Conservation (phyloP, 1,139 yeast genomes). For the Candida dubliniensis region DNA sequence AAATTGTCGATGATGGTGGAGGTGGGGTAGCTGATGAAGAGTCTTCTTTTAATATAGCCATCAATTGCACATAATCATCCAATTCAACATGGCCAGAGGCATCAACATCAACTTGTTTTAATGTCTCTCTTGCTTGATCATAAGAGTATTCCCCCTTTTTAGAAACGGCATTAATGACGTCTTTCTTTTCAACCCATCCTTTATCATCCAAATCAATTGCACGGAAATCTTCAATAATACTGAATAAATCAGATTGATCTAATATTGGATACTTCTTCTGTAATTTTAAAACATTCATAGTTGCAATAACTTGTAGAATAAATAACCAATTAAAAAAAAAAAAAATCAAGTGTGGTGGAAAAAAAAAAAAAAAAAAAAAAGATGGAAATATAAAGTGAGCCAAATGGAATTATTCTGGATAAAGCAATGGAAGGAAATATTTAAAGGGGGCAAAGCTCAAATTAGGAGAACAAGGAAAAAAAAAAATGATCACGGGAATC, state of each 20-base stretch:
- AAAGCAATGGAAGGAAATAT: not conserved
- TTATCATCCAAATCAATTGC: conserved; percentile 83
- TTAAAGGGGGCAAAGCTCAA: not conserved
- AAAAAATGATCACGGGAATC: not conserved
- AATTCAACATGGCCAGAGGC: conserved; percentile 96
- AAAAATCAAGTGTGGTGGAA: not conserved
- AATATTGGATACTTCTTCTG: conserved; percentile 84
- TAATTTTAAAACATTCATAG: conserved; percentile 51
- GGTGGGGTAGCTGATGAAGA: conserved; percentile 23
- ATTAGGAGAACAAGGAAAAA: not conserved
- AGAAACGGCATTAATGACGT: conserved; percentile 80
- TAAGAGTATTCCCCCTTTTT: conserved; percentile 78
- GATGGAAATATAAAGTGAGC: too few species aligned
- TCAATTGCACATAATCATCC: conserved; percentile 90
- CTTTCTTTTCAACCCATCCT: conserved; percentile 95
- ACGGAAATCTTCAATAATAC: conserved; percentile 74
- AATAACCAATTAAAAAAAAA: not conserved
- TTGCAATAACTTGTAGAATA: not conserved
- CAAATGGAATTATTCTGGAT: not conserved
- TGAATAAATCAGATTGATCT: conserved; percentile 82
- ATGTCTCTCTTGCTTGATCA: conserved; percentile 91
- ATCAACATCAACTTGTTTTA: conserved; percentile 87
- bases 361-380: not conserved
- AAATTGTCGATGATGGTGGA: conserved; percentile 15
- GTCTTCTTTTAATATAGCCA: conserved; percentile 64